Conservation (phyloP, 257 asterid genomes). For the Solanum dulcamara region DNA sequence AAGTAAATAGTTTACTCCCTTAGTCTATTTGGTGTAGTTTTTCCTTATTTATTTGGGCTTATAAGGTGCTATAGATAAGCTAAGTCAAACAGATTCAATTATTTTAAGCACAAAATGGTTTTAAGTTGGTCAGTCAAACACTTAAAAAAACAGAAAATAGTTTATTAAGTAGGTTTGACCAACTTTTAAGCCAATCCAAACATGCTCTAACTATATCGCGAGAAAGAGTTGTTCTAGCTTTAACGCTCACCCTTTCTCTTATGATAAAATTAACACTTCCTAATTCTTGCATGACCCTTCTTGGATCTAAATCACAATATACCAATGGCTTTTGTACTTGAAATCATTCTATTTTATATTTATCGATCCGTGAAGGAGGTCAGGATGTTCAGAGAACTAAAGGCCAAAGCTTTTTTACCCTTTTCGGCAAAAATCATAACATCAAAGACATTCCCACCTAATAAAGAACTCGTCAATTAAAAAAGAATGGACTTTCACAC, state of each 20-base stretch:
- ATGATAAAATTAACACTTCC: too few relatives aligned
- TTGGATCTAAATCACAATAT: background rate
- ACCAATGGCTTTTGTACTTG: background rate
- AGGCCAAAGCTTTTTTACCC: background rate
- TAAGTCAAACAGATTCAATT: too few relatives aligned
- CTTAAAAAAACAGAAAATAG: too few relatives aligned
- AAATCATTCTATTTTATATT: background rate
- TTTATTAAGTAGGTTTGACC: too few relatives aligned
- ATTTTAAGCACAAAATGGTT: too few relatives aligned
- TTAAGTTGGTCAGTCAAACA: too few relatives aligned
- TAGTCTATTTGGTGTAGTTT: too few relatives aligned
- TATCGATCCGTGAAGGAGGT: background rate
- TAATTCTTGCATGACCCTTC: background rate
- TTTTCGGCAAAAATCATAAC: background rate
- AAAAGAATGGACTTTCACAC: background rate
- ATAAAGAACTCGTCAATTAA: background rate
- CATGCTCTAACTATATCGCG: background rate
- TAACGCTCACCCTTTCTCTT: background rate
- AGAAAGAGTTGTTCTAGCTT: too few relatives aligned
- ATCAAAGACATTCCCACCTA: background rate
- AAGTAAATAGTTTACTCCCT: too few relatives aligned
- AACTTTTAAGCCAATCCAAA: too few relatives aligned
- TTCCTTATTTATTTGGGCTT: too few relatives aligned
- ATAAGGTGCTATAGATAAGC: too few relatives aligned
- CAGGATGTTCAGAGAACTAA: background rate